Conservation (phyloP, 192 early-diverging fungal genomes). For the Coemansia sp. region DNA sequence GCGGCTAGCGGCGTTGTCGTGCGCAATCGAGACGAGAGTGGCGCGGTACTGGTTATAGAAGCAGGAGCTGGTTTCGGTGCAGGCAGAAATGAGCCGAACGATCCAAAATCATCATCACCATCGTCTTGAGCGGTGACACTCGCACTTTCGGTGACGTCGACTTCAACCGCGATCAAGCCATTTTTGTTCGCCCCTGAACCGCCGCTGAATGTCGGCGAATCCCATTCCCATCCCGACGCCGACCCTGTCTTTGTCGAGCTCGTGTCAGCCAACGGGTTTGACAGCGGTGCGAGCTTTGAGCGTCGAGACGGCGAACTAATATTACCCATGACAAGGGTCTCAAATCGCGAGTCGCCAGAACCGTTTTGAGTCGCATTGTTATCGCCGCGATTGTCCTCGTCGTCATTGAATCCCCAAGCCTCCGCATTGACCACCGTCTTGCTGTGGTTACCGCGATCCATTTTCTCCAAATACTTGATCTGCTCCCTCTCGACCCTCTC, state of each 20-base stretch:
- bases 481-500: slow-evolving; percentile 63
- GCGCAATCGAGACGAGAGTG: slow-evolving; percentile 11
- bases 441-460: slow-evolving; percentile 22
- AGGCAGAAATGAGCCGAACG: slow-evolving; percentile 15
- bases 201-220: slow-evolving; percentile 17
- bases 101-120: slow-evolving; percentile 29
- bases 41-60: background rate
- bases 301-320: background rate
- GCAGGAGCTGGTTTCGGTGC: background rate
- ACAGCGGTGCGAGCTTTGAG: background rate
- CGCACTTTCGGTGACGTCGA: slow-evolving; percentile 6
- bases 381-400: background rate
- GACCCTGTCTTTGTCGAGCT: no score
- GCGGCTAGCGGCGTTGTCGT: slow-evolving; percentile 4
- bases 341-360: background rate
- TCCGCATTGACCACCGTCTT: background rate
- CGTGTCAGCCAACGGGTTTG: slow-evolving; percentile 15
- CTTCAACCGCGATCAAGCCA: slow-evolving; percentile 2
- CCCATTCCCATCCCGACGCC: slow-evolving; percentile 37
- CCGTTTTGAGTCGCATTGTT: background rate
- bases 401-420: background rate
- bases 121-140: background rate
- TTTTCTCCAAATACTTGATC: slow-evolving; percentile 59
- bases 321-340: slow-evolving; percentile 13
- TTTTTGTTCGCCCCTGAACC: background rate